A percentile compares a stretch with the other conserved stretches of the same genome.
Conservation (phyloP, 805 yeast species). For the Metschnikowia lachancei region DNA sequence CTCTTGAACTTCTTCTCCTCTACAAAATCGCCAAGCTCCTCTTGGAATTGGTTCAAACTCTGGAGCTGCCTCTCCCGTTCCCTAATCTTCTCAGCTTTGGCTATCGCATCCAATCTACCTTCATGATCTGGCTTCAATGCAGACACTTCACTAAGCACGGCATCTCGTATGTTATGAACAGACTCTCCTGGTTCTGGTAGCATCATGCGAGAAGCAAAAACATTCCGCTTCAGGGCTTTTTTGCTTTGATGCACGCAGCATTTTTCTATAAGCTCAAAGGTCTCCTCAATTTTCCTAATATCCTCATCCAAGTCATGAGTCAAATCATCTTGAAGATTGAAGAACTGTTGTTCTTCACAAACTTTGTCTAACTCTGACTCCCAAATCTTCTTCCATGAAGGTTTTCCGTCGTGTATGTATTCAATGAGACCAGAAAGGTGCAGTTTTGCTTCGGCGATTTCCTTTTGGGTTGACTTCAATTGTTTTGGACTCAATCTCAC, state of each 20-base stretch:
- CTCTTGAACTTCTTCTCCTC: conserved; percentile 71
- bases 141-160: conserved; percentile 74
- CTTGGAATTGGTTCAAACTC: conserved; percentile 65
- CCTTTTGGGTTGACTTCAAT: conserved; percentile 60
- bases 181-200: conserved; percentile 64
- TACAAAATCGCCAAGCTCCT: conserved; percentile 83
- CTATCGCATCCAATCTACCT: conserved; percentile 81
- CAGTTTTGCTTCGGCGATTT: conserved; percentile 55
- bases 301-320: conserved; percentile 79
- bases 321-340: conserved; percentile 85
- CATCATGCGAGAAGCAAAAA: conserved; percentile 41
- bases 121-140: conserved; percentile 83
- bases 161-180: conserved; percentile 62
- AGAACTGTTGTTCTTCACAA: conserved; percentile 90
- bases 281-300: conserved; percentile 72
- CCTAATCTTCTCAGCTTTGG: conserved; percentile 78
- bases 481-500: conserved; percentile 78
- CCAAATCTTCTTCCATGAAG: conserved; percentile 90
- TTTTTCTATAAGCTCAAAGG: conserved; percentile 75
- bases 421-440: conserved; percentile 53
- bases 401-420: conserved; percentile 67
- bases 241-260: conserved; percentile 78
- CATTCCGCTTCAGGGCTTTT: conserved; percentile 45
- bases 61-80: conserved; percentile 63
- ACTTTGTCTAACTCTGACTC: conserved; percentile 85